phyloP scores from a whole-genome alignment of 371 early-diverging fungal species.

The Rhizopus sp. region DNA sequence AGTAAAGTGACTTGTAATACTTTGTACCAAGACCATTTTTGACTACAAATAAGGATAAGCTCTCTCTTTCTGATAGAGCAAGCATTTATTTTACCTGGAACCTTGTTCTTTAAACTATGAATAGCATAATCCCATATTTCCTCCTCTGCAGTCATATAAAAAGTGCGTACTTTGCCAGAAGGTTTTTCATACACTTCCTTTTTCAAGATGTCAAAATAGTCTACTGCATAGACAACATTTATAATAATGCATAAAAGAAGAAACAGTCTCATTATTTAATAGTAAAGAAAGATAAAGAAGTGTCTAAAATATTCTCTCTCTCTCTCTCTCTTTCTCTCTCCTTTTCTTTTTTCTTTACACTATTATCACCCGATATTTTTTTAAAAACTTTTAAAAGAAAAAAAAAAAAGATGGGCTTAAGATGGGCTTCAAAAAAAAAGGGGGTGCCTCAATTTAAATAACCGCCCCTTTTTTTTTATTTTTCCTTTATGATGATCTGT shows the following conservation, averaged over 20 bases:
- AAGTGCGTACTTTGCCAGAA: conserved; percentile 27
- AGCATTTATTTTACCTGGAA: conserved; percentile 19
- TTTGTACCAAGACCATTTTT: conserved; percentile 33
- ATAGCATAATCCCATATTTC: conserved; percentile 50
- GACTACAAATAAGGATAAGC: neutral
- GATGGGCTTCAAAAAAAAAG: no score
- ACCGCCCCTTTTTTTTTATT: neutral
- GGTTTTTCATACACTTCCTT: conserved; percentile 31
- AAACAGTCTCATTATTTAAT: neutral
- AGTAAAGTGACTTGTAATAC: conserved; percentile 52
- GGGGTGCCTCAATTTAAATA: no score
- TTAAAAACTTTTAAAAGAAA: no score
- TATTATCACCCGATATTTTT: no score
- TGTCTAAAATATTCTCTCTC: no score
- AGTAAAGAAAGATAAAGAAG: no score
- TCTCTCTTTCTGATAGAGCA: conserved; percentile 12
- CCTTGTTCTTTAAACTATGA: conserved; percentile 6
- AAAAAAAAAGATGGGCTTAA: no score
- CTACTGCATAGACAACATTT: neutral
- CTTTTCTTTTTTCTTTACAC: no score
- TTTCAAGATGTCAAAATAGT: conserved; percentile 36
- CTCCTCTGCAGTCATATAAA: conserved; percentile 54
- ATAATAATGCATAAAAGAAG: neutral
- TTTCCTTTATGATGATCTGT: conserved; percentile 6
- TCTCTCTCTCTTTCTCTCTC: no score